A percentile compares a stretch with the other conserved stretches of the same genome.
Conservation (phyloP, 306 rosid genomes). For the Inga laurina region DNA sequence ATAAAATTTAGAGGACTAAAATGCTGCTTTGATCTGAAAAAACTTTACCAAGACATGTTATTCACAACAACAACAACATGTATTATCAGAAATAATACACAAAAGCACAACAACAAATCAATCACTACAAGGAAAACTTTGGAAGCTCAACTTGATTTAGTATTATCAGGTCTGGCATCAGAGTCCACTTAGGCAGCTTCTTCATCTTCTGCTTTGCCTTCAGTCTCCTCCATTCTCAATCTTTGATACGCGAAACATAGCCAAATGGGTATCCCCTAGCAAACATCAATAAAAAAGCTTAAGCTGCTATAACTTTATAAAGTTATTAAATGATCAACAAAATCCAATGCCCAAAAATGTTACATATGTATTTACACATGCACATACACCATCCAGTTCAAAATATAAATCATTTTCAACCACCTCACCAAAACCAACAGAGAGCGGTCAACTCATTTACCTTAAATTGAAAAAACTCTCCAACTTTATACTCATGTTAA, state of each 20-base stretch:
- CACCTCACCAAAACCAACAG: too few species aligned
- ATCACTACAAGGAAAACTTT: constrained; percentile 17
- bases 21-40: too few species aligned
- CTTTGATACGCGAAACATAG: constrained; percentile 81
- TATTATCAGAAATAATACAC: too few species aligned
- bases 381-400: too few species aligned
- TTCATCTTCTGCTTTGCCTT: constrained; percentile 32
- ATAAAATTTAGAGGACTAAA: background rate
- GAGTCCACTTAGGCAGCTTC: constrained; percentile 41
- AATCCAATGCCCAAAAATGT: background rate
- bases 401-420: too few species aligned
- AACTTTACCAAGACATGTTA: too few species aligned
- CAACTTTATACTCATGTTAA: too few species aligned
- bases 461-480: too few species aligned
- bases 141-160: constrained; percentile 39
- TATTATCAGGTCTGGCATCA: constrained; percentile 31
- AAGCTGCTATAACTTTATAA: background rate
- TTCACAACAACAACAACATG: too few species aligned
- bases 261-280: constrained; percentile 82
- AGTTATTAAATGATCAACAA: background rate
- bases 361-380: too few species aligned
- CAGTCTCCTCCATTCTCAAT: constrained; percentile 47
- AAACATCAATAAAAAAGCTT: constrained; percentile 20
- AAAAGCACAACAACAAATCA: too few species aligned
- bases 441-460: too few species aligned